A percentile compares a stretch with the other conserved stretches of the same genome.
These are phyloP conservation scores for Phanerochaete sordida DNA, from an alignment of 768 basidiomycete species.

Conservation along the genomic window DNA sequence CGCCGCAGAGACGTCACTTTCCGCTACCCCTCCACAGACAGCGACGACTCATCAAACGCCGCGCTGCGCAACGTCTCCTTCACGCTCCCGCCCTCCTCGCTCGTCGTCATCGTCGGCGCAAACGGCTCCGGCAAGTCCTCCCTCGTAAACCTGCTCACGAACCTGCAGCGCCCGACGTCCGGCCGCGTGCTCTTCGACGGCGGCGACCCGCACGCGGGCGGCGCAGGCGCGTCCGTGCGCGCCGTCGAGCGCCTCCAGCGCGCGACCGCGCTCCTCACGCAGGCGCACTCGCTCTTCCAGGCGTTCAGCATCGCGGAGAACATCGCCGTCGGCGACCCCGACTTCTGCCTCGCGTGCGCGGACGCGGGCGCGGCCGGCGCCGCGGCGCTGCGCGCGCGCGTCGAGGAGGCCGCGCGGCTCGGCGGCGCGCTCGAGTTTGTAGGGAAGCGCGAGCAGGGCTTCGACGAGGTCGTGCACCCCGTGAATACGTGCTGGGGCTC, in stretches of 20 bases:
- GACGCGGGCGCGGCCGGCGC: too few relatives aligned
- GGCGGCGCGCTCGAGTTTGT: conserved; percentile 8
- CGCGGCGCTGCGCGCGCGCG: conserved; percentile 7
- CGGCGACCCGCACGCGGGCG: too few relatives aligned
- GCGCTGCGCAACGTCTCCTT: conserved; percentile 36
- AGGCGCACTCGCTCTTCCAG: conserved; percentile 35
- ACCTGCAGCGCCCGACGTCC: conserved; percentile 20
- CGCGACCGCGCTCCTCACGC: conserved; percentile 39
- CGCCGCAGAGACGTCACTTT: conserved; percentile 46
- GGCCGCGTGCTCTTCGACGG: conserved; percentile 36
- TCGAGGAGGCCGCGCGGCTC: conserved; percentile 19
- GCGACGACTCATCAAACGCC: conserved; percentile 26
- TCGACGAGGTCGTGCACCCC: not conserved
- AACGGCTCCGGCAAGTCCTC: conserved; percentile 52
- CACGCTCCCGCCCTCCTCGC: conserved; percentile 36
- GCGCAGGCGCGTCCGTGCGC: conserved; percentile 27
- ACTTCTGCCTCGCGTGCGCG: conserved; percentile 9
- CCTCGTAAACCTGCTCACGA: conserved; percentile 24
- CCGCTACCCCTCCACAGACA: conserved; percentile 40
- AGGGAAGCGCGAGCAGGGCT: not conserved
- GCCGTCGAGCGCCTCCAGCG: conserved; percentile 28
- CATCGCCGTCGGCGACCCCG: conserved; percentile 32
- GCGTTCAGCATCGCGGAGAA: conserved; percentile 37
- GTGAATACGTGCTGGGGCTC: not conserved
- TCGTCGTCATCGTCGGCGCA: conserved; percentile 51